Evolutionary conservation across 768 basidiomycete species (phyloP).

Genomic region (Mycena filopes): DNA sequence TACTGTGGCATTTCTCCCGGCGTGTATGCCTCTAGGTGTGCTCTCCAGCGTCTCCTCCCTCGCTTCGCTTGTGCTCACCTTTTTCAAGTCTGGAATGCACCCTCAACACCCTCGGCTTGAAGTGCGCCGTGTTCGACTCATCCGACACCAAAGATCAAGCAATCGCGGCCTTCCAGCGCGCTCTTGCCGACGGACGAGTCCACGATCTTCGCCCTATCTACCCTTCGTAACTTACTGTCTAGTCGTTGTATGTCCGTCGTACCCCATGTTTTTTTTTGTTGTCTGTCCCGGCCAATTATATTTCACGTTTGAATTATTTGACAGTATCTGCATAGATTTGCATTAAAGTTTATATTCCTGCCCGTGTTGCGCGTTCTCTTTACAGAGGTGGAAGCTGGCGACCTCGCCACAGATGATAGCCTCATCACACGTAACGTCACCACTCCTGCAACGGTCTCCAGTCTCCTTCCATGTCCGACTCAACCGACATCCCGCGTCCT

Average conservation of each 20-base stretch:
- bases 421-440: too few species aligned
- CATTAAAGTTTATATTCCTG: too few species aligned
- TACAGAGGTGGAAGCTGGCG: too few species aligned
- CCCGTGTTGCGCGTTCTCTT: too few species aligned
- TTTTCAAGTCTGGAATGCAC: neutral
- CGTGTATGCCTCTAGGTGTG: neutral
- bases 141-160: neutral
- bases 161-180: neutral
- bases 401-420: too few species aligned
- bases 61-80: neutral
- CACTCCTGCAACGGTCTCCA: too few species aligned
- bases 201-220: neutral
- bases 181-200: neutral
- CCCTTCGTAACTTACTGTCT: neutral
- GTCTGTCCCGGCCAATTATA: too few species aligned
- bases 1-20: neutral
- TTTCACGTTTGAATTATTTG: too few species aligned
- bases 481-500: neutral
- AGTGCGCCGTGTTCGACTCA: neutral
- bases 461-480: neutral
- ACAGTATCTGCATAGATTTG: too few species aligned
- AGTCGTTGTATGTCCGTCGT: neutral
- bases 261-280: neutral
- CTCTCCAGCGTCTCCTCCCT: neutral
- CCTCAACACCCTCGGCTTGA: neutral